These are phyloP conservation scores for Trichoderma sp. DNA, from an alignment of 2,329 filamentous ascomycete genomes.

Conservation along the genomic window DNA sequence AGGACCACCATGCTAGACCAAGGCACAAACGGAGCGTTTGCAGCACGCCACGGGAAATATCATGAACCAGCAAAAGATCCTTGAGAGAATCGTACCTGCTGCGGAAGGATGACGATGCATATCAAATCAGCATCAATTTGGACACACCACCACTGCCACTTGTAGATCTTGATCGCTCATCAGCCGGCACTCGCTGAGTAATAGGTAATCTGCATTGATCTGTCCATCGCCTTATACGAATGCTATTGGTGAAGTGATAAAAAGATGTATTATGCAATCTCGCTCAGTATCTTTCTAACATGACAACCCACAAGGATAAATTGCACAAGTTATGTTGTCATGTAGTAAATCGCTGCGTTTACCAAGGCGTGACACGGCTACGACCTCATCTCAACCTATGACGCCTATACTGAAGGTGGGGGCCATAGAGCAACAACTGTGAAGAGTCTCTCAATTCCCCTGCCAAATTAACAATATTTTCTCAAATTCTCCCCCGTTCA, in stretches of 20 bases:
- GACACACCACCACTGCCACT: not conserved
- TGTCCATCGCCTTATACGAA: not conserved
- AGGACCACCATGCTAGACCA: not conserved
- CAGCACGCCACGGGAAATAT: not conserved
- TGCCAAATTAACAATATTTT: not conserved
- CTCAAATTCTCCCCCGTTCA: no score
- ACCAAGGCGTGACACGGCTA: not conserved
- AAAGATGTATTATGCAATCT: not conserved
- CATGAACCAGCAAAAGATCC: slow-evolving; percentile 2
- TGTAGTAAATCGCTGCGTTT: not conserved
- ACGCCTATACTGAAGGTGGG: not conserved
- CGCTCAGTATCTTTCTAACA: not conserved
- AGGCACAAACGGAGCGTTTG: not conserved
- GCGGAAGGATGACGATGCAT: not conserved
- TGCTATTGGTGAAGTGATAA: not conserved
- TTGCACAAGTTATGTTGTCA: not conserved
- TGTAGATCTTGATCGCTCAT: not conserved
- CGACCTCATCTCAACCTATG: not conserved
- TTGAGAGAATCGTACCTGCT: not conserved
- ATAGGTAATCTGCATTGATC: not conserved
- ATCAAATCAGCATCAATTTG: not conserved
- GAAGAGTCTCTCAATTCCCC: not conserved
- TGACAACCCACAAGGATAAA: not conserved
- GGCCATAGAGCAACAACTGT: not conserved
- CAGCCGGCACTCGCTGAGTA: not conserved